These are phyloP conservation scores for Picea mariana DNA, from an alignment of 83 land plant genomes.

Conservation along the genomic window DNA sequence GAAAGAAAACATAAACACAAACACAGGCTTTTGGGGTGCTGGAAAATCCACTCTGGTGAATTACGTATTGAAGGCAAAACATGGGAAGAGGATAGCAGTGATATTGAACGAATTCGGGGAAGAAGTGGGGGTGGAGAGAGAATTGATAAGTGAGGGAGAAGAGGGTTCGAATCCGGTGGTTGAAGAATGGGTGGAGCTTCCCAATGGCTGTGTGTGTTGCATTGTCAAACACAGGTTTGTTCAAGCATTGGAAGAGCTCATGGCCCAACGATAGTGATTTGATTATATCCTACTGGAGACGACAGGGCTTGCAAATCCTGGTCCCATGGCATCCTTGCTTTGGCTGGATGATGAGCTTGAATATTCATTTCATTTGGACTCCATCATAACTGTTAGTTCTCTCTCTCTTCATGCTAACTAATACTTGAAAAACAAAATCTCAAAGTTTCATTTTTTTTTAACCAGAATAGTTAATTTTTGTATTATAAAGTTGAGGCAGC, in stretches of 20 bases:
- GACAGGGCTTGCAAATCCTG: conserved; percentile 95
- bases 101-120: conserved; percentile 97
- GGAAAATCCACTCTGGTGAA: conserved; percentile 48
- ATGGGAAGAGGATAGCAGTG: conserved; percentile 92
- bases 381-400: conserved; percentile 77
- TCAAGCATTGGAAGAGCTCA: conserved; percentile 92
- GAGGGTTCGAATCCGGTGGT: conserved; percentile 59
- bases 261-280: conserved; percentile 28
- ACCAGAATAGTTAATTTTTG: no score
- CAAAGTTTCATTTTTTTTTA: no score
- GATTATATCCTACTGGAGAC: conserved; percentile 95
- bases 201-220: conserved; percentile 97
- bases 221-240: conserved; percentile 94
- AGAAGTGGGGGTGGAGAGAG: conserved; percentile 93
- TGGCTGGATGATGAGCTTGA: conserved; percentile 97
- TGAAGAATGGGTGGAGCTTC: conserved; percentile 96
- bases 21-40: no score
- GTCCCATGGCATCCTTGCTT: conserved; percentile 87
- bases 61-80: conserved; percentile 69
- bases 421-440: no score
- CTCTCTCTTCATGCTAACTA: not conserved
- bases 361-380: conserved; percentile 73
- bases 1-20: no score
- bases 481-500: no score
- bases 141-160: conserved; percentile 89